phyloP scores from a whole-genome alignment of 2,329 filamentous ascomycete species.

The Diaporthe helianthi region DNA sequence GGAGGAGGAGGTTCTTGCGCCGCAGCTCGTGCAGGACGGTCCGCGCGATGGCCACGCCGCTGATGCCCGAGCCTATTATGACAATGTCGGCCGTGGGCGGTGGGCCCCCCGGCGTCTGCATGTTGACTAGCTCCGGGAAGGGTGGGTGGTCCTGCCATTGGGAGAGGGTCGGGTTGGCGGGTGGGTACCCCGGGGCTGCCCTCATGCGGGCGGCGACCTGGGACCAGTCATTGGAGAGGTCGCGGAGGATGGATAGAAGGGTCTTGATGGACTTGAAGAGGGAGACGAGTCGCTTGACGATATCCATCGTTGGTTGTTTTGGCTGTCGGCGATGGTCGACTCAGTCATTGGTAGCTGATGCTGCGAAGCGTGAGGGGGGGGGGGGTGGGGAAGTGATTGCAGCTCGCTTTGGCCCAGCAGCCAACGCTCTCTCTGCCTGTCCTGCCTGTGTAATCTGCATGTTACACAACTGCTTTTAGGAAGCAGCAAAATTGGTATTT shows the following conservation, averaged over 20 bases:
- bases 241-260: conserved; percentile 25
- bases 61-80: conserved; percentile 57
- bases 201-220: conserved; percentile 8
- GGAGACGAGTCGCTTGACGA: conserved; percentile 2
- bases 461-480: neutral
- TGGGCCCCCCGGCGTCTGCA: conserved; percentile 39
- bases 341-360: neutral
- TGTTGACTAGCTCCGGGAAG: conserved; percentile 49
- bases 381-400: neutral
- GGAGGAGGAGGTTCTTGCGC: too few relatives aligned
- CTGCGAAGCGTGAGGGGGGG: neutral
- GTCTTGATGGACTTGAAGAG: conserved; percentile 27
- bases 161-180: conserved; percentile 49
- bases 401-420: neutral
- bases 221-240: conserved; percentile 29
- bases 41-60: conserved; percentile 51
- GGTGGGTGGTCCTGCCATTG: conserved; percentile 56
- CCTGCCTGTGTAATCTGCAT: neutral
- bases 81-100: conserved; percentile 30
- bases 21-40: conserved; percentile 35
- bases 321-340: neutral
- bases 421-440: neutral
- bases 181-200: conserved; percentile 49
- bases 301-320: neutral
- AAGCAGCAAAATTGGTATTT: neutral